These are phyloP conservation scores for Candida frijolesensis DNA, from an alignment of 1,139 yeast genomes.

Conservation along the genomic window DNA sequence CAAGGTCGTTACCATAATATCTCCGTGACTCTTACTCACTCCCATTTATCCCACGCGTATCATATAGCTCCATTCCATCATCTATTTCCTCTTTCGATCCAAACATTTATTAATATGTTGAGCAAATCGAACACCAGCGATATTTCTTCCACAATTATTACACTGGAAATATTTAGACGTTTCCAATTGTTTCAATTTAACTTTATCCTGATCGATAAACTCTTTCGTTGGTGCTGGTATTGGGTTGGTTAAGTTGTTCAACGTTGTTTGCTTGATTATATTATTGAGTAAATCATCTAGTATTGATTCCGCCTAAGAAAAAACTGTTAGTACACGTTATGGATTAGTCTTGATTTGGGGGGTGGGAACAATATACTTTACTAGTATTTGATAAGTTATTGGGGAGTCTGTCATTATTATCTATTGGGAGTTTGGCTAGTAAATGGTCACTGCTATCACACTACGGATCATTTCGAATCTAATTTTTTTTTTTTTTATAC, in stretches of 20 bases:
- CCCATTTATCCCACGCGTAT: too few relatives aligned
- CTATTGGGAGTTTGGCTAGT: neutral
- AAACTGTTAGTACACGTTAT: too few relatives aligned
- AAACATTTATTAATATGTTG: conserved; percentile 89
- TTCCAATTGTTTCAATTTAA: conserved; percentile 41
- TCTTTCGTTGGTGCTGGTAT: conserved; percentile 31
- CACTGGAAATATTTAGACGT: conserved; percentile 68
- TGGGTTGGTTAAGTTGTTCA: conserved; percentile 30
- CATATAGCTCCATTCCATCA: too few relatives aligned
- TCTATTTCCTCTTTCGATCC: conserved; percentile 36
- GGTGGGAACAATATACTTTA: too few relatives aligned
- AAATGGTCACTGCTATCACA: neutral
- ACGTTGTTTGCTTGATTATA: conserved; percentile 37
- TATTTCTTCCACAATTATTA: conserved; percentile 77
- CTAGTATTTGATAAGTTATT: conserved; percentile 19
- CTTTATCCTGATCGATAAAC: conserved; percentile 45
- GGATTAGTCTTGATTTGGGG: too few relatives aligned
- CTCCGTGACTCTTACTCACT: too few relatives aligned
- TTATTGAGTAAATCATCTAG: conserved; percentile 38
- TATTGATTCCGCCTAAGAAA: conserved; percentile 29
- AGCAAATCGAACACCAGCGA: conserved; percentile 91
- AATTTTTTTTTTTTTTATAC: neutral
- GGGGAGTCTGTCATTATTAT: conserved; percentile 18
- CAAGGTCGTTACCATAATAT: too few relatives aligned
- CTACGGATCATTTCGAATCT: neutral